Base-by-base conservation (phyloP, 2,329 filamentous ascomycete genomes). In the Biscogniauxia sp. region DNA sequence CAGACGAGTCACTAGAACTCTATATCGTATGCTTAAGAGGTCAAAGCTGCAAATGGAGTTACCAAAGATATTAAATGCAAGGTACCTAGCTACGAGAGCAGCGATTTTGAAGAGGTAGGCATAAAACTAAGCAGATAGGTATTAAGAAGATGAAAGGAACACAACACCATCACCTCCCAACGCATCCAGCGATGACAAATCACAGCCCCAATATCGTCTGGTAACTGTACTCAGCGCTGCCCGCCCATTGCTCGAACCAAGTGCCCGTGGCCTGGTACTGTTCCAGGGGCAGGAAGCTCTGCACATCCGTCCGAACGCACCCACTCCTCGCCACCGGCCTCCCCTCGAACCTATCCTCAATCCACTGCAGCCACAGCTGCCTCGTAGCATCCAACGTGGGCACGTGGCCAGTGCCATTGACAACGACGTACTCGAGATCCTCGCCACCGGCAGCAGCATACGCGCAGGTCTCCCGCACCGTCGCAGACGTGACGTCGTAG, bases 301-400 rank as follows among this genome's bases (percentile, higher is more conserved):
- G 23, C 15, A 66, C 1, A 15, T 61, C 49, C 19, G 62, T 61
- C 53, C 15, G 6, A 17, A 54, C 54, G 41, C 66, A 66, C 1
- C 64, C 63, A 4, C 11, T 56, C 41, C 54, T 57, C 56, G 32
- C 53, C 8, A 66, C 32, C n/a, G 58, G 32, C 28, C 56, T 53
- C 0, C 59, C 61, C 25, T 64, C 61, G 28, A 69, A 68, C 23
- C 67, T 61, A 19, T 66, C 65, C 23, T 66, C 55, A 50, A 70
- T 68, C 68, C 67, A 70, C 55, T 53, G 51, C 19, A 70, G 55
- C 66, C 66, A 70, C 55, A 60, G 51, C 28, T 63, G 64, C 28
- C 66, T 53, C 8, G 66, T 61, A 3, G 68, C 64, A 25, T 68
- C 59, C 17, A 70, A 54, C 20, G 63, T 54, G 3, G 68, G 68